phyloP scores from a whole-genome alignment of 257 asterid species.

The Rehmannia glutinosa region DNA sequence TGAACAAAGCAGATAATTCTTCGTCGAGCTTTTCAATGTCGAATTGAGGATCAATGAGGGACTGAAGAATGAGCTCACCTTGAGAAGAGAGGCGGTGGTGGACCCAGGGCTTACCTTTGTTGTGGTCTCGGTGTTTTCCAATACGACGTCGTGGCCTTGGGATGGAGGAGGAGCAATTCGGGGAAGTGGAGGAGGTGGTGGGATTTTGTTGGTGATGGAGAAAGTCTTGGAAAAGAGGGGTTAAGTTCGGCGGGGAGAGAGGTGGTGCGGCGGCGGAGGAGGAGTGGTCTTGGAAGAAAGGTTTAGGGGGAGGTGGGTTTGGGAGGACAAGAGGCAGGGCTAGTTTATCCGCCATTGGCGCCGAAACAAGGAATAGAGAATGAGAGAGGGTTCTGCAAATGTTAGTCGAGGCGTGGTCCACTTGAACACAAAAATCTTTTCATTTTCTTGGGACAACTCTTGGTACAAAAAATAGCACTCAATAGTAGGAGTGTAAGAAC shows the following conservation, averaged over 20 bases:
- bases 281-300: constrained; percentile 62
- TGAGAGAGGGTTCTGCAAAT: constrained; percentile 3
- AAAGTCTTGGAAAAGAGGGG: constrained; percentile 49
- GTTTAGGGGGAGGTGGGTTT: constrained; percentile 71
- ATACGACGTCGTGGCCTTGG: constrained; percentile 63
- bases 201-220: constrained; percentile 36
- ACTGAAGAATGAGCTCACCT: constrained; percentile 58
- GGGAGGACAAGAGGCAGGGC: constrained; percentile 84
- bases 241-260: constrained; percentile 25
- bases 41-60: constrained; percentile 54
- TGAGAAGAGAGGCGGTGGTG: constrained; percentile 63
- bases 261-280: constrained; percentile 31
- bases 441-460: background rate
- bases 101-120: constrained; percentile 79
- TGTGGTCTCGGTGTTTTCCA: constrained; percentile 60
- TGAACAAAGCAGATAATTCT: constrained; percentile 36
- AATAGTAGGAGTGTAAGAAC: too few relatives aligned
- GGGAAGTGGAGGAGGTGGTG: constrained; percentile 28
- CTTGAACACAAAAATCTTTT: background rate
- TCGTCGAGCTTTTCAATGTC: constrained; percentile 28
- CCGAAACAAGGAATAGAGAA: background rate
- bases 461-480: background rate
- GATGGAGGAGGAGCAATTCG: constrained; percentile 23
- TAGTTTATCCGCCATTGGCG: constrained; percentile 76
- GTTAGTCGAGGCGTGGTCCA: background rate